Evolutionary conservation across 345 rosid genomes (phyloP).

Genomic region (Syzygium oleosum): DNA sequence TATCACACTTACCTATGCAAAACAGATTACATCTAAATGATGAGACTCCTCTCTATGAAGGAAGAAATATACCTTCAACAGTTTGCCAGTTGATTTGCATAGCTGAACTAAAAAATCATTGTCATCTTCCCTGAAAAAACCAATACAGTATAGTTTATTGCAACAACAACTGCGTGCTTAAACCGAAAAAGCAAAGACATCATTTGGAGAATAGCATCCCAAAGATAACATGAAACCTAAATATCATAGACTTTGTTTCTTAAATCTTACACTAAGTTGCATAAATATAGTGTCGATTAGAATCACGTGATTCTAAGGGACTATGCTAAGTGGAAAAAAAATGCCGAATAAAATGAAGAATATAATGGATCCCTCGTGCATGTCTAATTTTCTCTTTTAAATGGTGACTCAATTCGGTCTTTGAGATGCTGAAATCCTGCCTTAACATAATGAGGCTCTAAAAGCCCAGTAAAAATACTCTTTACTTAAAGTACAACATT

Average conservation of each 20-base stretch:
- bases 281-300: neutral
- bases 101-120: constrained; percentile 78
- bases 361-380: neutral
- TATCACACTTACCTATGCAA: neutral
- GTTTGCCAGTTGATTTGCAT: constrained; percentile 70
- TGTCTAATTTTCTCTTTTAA: neutral
- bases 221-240: neutral
- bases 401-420: neutral
- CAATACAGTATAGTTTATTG: neutral
- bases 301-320: neutral
- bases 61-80: constrained; percentile 51
- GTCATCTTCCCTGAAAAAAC: constrained; percentile 69
- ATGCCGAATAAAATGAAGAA: neutral
- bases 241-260: neutral
- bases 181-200: neutral
- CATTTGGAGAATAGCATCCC: neutral
- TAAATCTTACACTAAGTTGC: neutral
- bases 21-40: neutral
- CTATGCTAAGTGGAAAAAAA: neutral
- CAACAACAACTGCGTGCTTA: neutral
- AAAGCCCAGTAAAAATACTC: neutral
- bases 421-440: neutral
- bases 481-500: neutral
- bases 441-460: neutral
- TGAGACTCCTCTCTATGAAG: neutral